Percentiles rank a stretch among this genome's conserved stretches.
These are phyloP conservation scores for Clarireedia hainanense DNA, from an alignment of 2,329 filamentous ascomycete genomes.

Conservation along the genomic window DNA sequence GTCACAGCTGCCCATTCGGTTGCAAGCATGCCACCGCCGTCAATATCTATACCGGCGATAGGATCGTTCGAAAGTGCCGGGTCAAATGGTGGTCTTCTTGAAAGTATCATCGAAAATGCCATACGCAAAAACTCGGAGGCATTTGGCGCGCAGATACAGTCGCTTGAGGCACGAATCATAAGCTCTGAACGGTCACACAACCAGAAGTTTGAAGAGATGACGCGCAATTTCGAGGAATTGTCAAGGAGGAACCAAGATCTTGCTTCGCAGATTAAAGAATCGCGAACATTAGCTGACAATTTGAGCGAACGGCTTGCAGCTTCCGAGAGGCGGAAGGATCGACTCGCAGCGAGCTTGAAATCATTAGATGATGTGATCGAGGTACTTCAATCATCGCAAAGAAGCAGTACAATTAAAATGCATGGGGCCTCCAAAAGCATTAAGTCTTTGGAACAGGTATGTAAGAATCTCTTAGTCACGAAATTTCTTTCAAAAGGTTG, in stretches of 20 bases:
- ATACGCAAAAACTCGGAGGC: not conserved
- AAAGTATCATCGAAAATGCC: constrained; percentile 1
- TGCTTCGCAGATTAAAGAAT: not conserved
- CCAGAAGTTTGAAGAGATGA: not conserved
- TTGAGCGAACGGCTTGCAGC: not conserved
- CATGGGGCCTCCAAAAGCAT: not conserved
- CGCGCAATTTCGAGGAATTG: not conserved
- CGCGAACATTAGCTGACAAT: not conserved
- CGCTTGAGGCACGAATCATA: not conserved
- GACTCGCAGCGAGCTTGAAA: not conserved
- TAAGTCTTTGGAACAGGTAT: not conserved
- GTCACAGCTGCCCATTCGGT: not conserved
- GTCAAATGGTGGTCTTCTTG: constrained; percentile 1
- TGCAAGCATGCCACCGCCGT: not conserved
- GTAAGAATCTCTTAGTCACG: not conserved
- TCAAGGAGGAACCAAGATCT: not conserved
- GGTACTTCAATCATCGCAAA: not conserved
- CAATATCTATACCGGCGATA: not conserved
- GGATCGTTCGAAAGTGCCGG: not conserved
- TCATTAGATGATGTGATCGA: not conserved
- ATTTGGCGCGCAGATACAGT: not conserved
- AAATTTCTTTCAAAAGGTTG: not conserved
- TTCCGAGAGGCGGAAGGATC: not conserved
- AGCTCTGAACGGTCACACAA: not conserved
- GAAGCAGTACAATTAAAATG: not conserved